phyloP scores from a whole-genome alignment of 2,329 filamentous ascomycete species.

The Dactylellina drechsleri region DNA sequence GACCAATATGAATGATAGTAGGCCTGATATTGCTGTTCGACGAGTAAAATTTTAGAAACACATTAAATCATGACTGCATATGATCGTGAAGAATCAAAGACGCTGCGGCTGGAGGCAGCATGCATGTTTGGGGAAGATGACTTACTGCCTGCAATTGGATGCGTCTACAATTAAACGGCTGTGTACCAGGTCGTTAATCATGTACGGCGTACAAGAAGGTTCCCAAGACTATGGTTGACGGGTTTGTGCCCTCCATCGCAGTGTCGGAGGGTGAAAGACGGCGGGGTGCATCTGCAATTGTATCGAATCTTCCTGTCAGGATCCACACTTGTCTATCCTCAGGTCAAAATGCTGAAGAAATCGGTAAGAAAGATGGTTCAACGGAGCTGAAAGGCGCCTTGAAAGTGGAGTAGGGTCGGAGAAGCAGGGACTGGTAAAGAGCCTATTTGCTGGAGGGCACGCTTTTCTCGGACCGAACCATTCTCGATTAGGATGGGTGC shows the following conservation, averaged over 20 bases:
- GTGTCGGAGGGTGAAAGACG: slow-evolving; percentile 33
- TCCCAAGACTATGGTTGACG: slow-evolving; percentile 46
- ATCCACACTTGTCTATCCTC: slow-evolving; percentile 28
- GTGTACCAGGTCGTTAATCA: slow-evolving; percentile 23
- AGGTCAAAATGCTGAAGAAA: slow-evolving; percentile 28
- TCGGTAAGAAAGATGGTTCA: slow-evolving; percentile 17
- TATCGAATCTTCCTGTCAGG: slow-evolving; percentile 22
- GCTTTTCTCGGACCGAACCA: slow-evolving; percentile 12
- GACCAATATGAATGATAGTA: slow-evolving; percentile 20
- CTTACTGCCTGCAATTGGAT: slow-evolving; percentile 25
- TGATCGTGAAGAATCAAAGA: slow-evolving; percentile 23
- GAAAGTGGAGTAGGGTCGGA: slow-evolving; percentile 33
- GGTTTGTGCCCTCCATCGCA: slow-evolving; percentile 48
- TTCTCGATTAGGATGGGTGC: slow-evolving; percentile 37
- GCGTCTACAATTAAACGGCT: slow-evolving; percentile 14
- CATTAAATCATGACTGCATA: slow-evolving; percentile 39
- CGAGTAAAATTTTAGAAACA: slow-evolving; percentile 35
- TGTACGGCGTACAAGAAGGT: slow-evolving; percentile 1
- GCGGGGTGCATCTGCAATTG: slow-evolving; percentile 28
- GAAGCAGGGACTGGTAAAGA: slow-evolving; percentile 34
- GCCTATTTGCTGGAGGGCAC: slow-evolving; percentile 40
- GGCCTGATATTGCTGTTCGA: slow-evolving; percentile 12
- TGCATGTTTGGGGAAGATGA: slow-evolving; percentile 43
- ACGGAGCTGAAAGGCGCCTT: slow-evolving; percentile 50
- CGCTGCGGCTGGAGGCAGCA: slow-evolving; percentile 37